Conservation (phyloP, 345 rosid species). For the Garcia nutans region DNA sequence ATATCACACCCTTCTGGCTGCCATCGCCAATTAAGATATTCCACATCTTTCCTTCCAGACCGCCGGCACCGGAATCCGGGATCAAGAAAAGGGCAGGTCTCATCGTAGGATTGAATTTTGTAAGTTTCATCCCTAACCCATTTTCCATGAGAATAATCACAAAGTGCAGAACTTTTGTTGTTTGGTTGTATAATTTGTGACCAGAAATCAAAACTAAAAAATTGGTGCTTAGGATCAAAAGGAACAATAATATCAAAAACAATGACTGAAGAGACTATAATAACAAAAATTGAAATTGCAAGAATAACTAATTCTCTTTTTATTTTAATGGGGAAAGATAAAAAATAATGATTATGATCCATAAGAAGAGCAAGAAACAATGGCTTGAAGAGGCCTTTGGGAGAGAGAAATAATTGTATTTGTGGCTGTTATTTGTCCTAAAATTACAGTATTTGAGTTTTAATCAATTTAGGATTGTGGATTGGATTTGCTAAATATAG, state of each 20-base stretch:
- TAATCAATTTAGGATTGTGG: no score
- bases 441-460: neutral
- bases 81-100: constrained; percentile 77
- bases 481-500: neutral
- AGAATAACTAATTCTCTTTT: constrained; percentile 30
- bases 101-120: constrained; percentile 37
- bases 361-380: constrained; percentile 21
- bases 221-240: neutral
- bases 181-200: neutral
- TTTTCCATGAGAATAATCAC: constrained; percentile 64
- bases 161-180: constrained; percentile 1
- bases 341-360: constrained; percentile 36
- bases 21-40: constrained; percentile 84
- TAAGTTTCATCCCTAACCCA: constrained; percentile 56
- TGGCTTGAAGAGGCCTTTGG: constrained; percentile 16
- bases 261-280: constrained; percentile 40
- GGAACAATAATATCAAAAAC: constrained; percentile 12
- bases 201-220: constrained; percentile 12
- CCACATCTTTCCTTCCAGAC: constrained; percentile 62
- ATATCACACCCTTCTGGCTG: constrained; percentile 73
- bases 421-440: neutral
- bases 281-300: constrained; percentile 25
- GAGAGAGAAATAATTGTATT: neutral
- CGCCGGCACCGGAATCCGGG: constrained; percentile 67
- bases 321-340: constrained; percentile 30